Base-by-base conservation (phyloP, 1,139 yeast genomes). In the Lodderomyces metapsilosis region DNA sequence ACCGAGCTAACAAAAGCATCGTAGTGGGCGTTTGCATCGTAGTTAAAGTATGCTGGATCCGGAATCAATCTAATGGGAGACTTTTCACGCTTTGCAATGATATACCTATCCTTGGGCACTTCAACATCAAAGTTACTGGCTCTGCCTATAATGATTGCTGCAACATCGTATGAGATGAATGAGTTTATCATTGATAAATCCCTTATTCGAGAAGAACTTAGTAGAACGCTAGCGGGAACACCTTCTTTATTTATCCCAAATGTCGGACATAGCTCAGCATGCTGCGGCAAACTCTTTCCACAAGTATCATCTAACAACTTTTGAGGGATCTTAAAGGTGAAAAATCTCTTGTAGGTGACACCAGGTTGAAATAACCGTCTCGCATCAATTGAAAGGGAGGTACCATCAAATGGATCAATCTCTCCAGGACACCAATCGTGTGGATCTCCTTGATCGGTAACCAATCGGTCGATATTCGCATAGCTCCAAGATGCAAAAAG, bases 361-460 rank as follows among this genome's bases (percentile, higher is more conserved):
- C 61, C 57, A 1, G 76, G 76, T 47, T 67, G 61, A 43, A 72
- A 68, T 9, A 57, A 50, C 21, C 74, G 53, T 47, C 66, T 65
- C 18, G 69, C 64, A 45, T 64, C 74, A 34, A 72, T 58, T 2
- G 76, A 52, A n/a, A 72, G 49, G 3, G 49, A 43, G 1, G 76
- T 59, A 45, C 64, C 61, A 50, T 72, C 78, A 44, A 55, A 61
- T 3, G 77, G 76, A 48, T 72, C 78, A 1, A 61, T 65, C 43
- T 71, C 78, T 2, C 76, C 76, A 21, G 61, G 67, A 52, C 77
- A 71, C 77, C 77, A 72, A 54, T 71, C 77, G 47, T 68, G 72
- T 4, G 77, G 77, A 45, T 71, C 74, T 1, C 76, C 76, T 43
- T 69, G 58, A 49, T 72, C 78, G 5, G 76, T 71, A 11, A 61